Percentiles rank a stretch among this genome's conserved stretches.
These are phyloP conservation scores for Sarcocystis neurona DNA, from an alignment of 169 alveolate species.

Conservation along the genomic window DNA sequence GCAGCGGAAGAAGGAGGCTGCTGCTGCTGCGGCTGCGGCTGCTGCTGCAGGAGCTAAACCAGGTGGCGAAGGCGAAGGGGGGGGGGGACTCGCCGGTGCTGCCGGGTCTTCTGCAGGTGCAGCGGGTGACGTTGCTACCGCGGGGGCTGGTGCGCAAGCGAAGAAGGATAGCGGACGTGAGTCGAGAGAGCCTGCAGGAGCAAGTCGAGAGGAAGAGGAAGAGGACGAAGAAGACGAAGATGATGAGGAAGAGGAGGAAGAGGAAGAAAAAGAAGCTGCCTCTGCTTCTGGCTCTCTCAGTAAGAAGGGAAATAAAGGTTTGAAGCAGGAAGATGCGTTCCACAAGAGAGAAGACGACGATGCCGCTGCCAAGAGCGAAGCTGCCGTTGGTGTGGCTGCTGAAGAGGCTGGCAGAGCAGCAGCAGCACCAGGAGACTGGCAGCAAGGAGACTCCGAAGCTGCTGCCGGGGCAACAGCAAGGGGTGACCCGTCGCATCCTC, in stretches of 20 bases:
- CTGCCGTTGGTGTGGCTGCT: too few relatives aligned
- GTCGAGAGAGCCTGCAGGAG: constrained; percentile 28
- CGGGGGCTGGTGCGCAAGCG: constrained; percentile 28
- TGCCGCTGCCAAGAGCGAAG: too few relatives aligned
- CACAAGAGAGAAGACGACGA: too few relatives aligned
- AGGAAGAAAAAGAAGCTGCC: background rate
- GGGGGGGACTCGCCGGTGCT: too few relatives aligned
- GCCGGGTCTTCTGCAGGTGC: too few relatives aligned
- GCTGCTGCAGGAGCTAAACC: constrained; percentile 58
- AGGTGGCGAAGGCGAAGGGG: too few relatives aligned
- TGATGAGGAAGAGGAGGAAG: constrained; percentile 55
- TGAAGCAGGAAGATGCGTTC: constrained; percentile 22
- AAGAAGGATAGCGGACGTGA: background rate
- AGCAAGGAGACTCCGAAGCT: too few relatives aligned
- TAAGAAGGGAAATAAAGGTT: background rate
- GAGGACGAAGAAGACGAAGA: constrained; percentile 59
- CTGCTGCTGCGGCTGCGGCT: constrained; percentile 36
- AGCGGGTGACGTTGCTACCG: constrained; percentile 36
- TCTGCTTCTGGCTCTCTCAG: background rate
- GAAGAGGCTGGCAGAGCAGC: too few relatives aligned
- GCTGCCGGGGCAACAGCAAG: too few relatives aligned
- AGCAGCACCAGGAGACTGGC: too few relatives aligned
- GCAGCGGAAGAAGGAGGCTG: constrained; percentile 27
- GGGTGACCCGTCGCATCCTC: too few relatives aligned
- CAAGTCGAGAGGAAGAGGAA: constrained; percentile 59